Base-by-base conservation (phyloP, 73 alveolate species). In the Blepharisma stoltei region DNA sequence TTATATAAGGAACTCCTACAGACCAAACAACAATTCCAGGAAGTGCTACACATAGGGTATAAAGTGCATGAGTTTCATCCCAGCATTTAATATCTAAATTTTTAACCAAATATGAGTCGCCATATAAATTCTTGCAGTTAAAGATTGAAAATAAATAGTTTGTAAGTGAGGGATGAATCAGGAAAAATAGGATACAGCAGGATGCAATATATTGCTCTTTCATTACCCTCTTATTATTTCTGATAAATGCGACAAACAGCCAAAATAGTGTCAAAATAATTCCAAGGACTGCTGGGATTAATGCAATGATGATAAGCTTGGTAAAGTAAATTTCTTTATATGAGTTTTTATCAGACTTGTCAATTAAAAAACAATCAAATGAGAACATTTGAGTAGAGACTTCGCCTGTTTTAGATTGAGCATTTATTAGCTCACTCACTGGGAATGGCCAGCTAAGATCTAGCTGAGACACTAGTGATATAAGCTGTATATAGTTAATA, bases 381-480 rank as follows among this genome's bases (percentile, higher is more conserved):
- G 86, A 79, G 54, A 79, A 25, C 11, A 79, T 46, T 9, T 44
- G 54, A n/a, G 43, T 70, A 7, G 81, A 69, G 1, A 66, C 44
- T 6, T 67, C 11, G 0, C 75, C 71, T 23, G 73, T 52, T 20
- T 77, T 77, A 18, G 54, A 9, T 67, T 77, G 76, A 6, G 65
- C 54, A 32, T 27, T 14, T 11, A 79, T 41, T 20, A 79, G 67
- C 4, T n/a, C 73, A 38, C 45, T 67, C 6, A 79, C 81, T 21
- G 18, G 50, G 23, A 11, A 6, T 18, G 86, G 86, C 86, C 86
- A 79, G 27, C 66, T 7, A 41, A 79, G 52, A 45, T 79, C 86
- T 5, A 79, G 66, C 6, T 47, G 43, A 6, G 67, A 54, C 5
- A 38, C n/a, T 8, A 79, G 82, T 1, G 71, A 67, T 66, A 79